phyloP scores from a whole-genome alignment of 768 basidiomycete species.

The Tricholoma hemisulphureum region DNA sequence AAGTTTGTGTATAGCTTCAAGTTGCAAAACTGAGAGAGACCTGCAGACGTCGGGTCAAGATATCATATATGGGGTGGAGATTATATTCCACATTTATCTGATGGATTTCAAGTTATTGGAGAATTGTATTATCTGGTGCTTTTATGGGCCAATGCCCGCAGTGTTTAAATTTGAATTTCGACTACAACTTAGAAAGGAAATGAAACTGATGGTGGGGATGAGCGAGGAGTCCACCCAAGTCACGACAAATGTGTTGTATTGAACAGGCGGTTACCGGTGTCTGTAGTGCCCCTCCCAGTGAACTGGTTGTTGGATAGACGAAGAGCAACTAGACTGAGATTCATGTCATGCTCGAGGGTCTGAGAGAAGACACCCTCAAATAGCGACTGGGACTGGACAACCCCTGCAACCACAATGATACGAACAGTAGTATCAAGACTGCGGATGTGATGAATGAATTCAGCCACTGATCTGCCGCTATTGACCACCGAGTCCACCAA shows the following conservation, averaged over 20 bases:
- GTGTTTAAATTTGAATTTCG: too few relatives aligned
- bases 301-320: constrained; percentile 1
- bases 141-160: too few relatives aligned
- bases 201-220: neutral
- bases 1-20: too few relatives aligned
- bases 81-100: too few relatives aligned
- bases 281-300: neutral
- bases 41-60: too few relatives aligned
- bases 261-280: neutral
- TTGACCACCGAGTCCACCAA: constrained; percentile 1
- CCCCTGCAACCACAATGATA: neutral
- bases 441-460: neutral
- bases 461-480: neutral
- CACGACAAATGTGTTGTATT: neutral
- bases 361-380: neutral
- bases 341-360: constrained; percentile 1
- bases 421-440: neutral
- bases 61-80: too few relatives aligned
- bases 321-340: neutral
- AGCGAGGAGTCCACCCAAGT: neutral
- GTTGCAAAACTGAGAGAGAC: too few relatives aligned
- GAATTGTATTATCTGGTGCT: too few relatives aligned
- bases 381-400: neutral
- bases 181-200: too few relatives aligned
- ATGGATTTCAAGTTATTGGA: too few relatives aligned